Evolutionary conservation across 192 early-diverging fungal genomes (phyloP), one percentile per base, ranked within the genome.

Genomic region (Coemansia sp.): DNA sequence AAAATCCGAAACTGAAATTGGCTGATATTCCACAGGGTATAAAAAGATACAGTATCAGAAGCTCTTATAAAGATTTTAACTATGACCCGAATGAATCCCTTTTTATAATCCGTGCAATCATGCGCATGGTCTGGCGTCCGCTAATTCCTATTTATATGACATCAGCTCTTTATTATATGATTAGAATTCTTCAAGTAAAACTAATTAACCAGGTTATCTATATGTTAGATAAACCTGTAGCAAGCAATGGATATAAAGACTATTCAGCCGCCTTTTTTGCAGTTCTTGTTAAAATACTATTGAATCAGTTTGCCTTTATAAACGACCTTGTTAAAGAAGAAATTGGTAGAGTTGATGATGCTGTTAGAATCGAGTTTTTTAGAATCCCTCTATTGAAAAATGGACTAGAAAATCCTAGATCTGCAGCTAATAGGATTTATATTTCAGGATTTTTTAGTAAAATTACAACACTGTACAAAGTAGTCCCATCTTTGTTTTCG

Each of bases 51-150:
- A 40, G 48, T 18, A 42, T 69, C 17, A n/a, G 36, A 7, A 29
- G 28, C 16, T 51, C 66, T 1, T 49, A 55, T 31, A 31, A 38
- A 8, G 61, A 64, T 3, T 68, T 80, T 31, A 56, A 29, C 36
- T 80, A 80, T 59, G 48, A 80, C 50, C 54, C 63, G 22, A 66
- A 66, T 38, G 72, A 80, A 54, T 45, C 32, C 2, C 40, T 74
- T 11, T 80, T 80, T 63, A 52, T 80, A 5, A 16, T 80, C 7
- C 68, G 69, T 2, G 77, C 72, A 14, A 66, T 80, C n/a, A 31
- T 70, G 20, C 61, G 69, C 3, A 56, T 64, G 65, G 60, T 64
- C 7, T 80, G 72, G 77, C 68, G 68, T 3, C 61, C 68, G 6
- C 56, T 80, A 45, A 16, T 71, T 7, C 77, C 72, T 3, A 18